Conservation (phyloP, 2,329 filamentous ascomycete species). For the Fusarium verticillioides region DNA sequence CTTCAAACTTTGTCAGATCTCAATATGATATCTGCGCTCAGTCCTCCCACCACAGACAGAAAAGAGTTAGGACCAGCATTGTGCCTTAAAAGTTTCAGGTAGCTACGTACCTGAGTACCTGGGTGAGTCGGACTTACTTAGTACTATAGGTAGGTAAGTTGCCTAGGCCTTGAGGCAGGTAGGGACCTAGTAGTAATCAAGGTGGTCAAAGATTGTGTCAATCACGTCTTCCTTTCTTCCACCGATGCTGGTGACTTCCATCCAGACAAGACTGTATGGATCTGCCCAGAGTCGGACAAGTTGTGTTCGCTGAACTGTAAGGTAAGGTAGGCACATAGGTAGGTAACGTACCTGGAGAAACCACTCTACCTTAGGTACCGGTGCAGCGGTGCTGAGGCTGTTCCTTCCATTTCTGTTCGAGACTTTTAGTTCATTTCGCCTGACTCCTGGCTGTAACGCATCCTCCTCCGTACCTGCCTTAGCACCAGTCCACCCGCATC, state of each 20-base stretch:
- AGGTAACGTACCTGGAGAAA: not conserved
- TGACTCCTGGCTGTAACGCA: conserved; percentile 27
- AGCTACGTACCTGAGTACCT: not conserved
- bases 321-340: not conserved
- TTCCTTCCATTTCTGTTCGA: conserved; percentile 39
- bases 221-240: not conserved
- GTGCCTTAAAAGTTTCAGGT: not conserved
- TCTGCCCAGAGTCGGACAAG: not conserved
- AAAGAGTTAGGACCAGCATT: conserved; percentile 1
- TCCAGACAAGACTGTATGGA: not conserved
- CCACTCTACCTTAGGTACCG: not conserved
- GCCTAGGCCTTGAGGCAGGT: not conserved
- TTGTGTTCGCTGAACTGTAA: not conserved
- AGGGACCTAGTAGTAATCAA: not conserved
- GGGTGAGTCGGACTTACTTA: not conserved
- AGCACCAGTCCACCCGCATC: conserved; percentile 32
- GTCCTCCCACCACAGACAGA: conserved; percentile 11
- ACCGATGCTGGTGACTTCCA: not conserved
- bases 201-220: not conserved
- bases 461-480: conserved; percentile 42
- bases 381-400: not conserved
- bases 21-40: conserved; percentile 17
- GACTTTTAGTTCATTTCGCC: conserved; percentile 38
- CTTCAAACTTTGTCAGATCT: conserved; percentile 12
- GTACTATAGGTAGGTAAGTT: not conserved